Evolutionary conservation across 148 eudicot species (phyloP).

Genomic region (Persicaria tinctoria): DNA sequence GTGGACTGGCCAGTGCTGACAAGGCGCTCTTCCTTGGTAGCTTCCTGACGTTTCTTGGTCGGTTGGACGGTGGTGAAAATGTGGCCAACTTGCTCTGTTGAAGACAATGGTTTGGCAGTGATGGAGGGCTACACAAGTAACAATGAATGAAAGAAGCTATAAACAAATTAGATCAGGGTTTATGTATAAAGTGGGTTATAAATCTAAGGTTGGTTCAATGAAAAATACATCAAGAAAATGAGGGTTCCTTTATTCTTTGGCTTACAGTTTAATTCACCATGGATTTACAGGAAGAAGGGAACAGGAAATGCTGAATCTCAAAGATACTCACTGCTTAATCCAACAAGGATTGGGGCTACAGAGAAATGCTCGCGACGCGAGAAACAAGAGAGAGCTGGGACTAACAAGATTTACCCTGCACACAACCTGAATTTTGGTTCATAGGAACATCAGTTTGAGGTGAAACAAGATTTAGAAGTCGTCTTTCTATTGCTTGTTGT

Average conservation of each 20-base stretch:
- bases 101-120: too few species aligned
- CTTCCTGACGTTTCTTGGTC: too few species aligned
- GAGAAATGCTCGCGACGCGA: background rate
- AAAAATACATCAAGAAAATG: background rate
- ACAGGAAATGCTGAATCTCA: background rate
- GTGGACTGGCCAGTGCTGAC: too few species aligned
- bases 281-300: conserved; percentile 7
- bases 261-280: background rate
- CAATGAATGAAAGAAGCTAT: too few species aligned
- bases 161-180: too few species aligned
- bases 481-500: too few species aligned
- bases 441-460: background rate
- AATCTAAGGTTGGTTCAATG: background rate
- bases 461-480: too few species aligned
- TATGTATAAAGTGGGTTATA: background rate
- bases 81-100: too few species aligned
- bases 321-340: background rate
- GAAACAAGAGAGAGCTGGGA: background rate
- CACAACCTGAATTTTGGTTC: background rate
- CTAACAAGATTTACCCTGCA: background rate
- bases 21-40: too few species aligned
- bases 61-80: too few species aligned
- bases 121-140: too few species aligned
- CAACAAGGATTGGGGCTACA: background rate
- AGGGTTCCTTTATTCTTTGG: background rate